phyloP scores from a whole-genome alignment of 371 early-diverging fungal species.

The Mortierella sp. region DNA sequence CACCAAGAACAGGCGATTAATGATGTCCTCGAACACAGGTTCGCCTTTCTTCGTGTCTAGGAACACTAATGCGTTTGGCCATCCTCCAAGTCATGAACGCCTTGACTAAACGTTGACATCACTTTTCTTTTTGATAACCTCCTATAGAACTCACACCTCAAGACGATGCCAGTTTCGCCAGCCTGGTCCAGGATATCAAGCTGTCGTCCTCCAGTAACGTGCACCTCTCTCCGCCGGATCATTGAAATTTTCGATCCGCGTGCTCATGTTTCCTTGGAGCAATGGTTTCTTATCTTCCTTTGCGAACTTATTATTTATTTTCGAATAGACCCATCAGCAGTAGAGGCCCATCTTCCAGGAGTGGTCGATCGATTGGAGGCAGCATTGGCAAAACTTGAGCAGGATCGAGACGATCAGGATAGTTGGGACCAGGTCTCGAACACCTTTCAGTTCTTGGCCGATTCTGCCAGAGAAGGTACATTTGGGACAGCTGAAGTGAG shows the following conservation, averaged over 20 bases:
- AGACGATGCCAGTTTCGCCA: slow-evolving; percentile 26
- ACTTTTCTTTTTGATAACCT: background rate
- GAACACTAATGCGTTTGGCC: background rate
- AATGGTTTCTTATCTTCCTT: no score
- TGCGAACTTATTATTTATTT: background rate
- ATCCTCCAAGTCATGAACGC: background rate
- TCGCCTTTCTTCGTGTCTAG: background rate
- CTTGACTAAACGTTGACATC: background rate
- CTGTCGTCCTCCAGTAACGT: slow-evolving; percentile 22
- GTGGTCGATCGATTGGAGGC: slow-evolving; percentile 28
- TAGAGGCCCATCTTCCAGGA: slow-evolving; percentile 25
- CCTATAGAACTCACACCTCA: slow-evolving; percentile 27
- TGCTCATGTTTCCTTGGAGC: background rate
- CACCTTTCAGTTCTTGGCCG: slow-evolving; percentile 49
- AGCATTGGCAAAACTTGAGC: slow-evolving; percentile 19
- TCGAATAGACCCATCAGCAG: slow-evolving; percentile 18
- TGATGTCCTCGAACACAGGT: slow-evolving; percentile 25
- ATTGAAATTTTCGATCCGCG: background rate
- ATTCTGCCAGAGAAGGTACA: slow-evolving; percentile 55
- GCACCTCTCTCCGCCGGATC: background rate
- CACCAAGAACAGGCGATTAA: background rate
- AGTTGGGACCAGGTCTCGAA: slow-evolving; percentile 45
- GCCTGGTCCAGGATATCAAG: slow-evolving; percentile 40
- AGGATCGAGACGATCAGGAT: slow-evolving; percentile 11
- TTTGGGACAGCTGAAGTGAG: background rate